phyloP scores from a whole-genome alignment of 352 stramenopile genomes.

The Pythium folliculosum region DNA sequence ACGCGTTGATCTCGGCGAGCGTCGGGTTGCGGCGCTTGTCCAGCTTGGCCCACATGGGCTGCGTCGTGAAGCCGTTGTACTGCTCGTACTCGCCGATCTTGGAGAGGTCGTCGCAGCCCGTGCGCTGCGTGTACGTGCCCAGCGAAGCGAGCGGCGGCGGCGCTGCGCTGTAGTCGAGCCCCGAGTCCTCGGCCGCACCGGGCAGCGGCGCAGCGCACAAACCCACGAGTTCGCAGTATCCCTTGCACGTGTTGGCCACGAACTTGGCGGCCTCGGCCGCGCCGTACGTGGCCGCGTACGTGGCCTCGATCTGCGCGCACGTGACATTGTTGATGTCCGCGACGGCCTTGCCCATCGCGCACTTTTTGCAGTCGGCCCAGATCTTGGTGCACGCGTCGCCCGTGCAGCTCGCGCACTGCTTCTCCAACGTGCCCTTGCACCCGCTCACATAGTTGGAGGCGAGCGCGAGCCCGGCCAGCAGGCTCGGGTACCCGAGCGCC shows the following conservation, averaged over 20 bases:
- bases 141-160: conserved; percentile 41
- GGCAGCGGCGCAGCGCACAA: conserved; percentile 65
- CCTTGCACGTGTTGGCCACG: conserved; percentile 29
- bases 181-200: conserved; percentile 55
- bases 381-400: conserved; percentile 34
- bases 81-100: conserved; percentile 66
- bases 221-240: conserved; percentile 44
- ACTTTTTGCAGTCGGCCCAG: conserved; percentile 40
- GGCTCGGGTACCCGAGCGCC: conserved; percentile 71
- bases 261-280: conserved; percentile 26
- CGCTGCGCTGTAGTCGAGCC: conserved; percentile 52
- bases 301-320: conserved; percentile 32
- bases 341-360: conserved; percentile 27
- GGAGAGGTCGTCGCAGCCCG: conserved; percentile 62
- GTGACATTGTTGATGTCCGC: conserved; percentile 34
- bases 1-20: conserved; percentile 52
- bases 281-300: conserved; percentile 32
- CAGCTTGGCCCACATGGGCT: conserved; percentile 55
- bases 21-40: conserved; percentile 61
- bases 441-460: conserved; percentile 53
- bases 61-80: conserved; percentile 54
- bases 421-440: conserved; percentile 42
- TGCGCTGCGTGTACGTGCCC: conserved; percentile 53
- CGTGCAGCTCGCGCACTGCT: conserved; percentile 42
- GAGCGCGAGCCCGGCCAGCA: conserved; percentile 60